Evolutionary conservation across 768 basidiomycete species (phyloP), one percentile per base, ranked within the genome.

Genomic region (Termitomyces sp.): DNA sequence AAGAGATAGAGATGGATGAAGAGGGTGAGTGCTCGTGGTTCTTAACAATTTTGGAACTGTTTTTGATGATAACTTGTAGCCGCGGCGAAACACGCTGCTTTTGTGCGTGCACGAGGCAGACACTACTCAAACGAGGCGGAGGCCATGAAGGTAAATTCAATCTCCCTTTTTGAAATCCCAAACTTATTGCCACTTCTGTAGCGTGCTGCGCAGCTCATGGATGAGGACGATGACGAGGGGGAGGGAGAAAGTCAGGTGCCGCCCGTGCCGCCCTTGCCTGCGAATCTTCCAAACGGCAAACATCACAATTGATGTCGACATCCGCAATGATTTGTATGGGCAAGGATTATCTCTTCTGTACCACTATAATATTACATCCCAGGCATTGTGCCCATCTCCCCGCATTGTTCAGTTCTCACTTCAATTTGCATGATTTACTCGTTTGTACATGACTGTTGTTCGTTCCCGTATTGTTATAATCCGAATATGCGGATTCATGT

Each of bases 41-140:
- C 22, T 40, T 40, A 20, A 62, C 44, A 4, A 24, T 50, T 37
- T 42, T 2, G 22, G 13, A 30, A 46, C 24, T 30, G 22, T 32
- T 10, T 36, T 55, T 62, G 16, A 33, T 32, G 18, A 47, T 16
- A n/a, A 45, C 13, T 53, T 52, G 14, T 60, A 94, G 92, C 91
- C 58, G 86, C 86, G 47, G 87, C 82, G 37, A 93, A 91, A 73
- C 92, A 91, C 65, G 89, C 86, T 14, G 92, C 79, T 24, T 94
- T 94, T 65, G 78, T 93, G 33, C 82, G 83, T 62, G 91, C 91
- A 24, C 82, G 92, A 24, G 89, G 88, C 54, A 79, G 89, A 55
- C 93, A 94, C 67, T 94, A 94, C 65, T 93, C 91, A 5, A 93
- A 94, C 51, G 93, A 95, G 68, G 93, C 90, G 1, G 89, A 93